These are phyloP conservation scores for Rhododendron henanense DNA, from an alignment of 148 eudicot species.

Conservation along the genomic window DNA sequence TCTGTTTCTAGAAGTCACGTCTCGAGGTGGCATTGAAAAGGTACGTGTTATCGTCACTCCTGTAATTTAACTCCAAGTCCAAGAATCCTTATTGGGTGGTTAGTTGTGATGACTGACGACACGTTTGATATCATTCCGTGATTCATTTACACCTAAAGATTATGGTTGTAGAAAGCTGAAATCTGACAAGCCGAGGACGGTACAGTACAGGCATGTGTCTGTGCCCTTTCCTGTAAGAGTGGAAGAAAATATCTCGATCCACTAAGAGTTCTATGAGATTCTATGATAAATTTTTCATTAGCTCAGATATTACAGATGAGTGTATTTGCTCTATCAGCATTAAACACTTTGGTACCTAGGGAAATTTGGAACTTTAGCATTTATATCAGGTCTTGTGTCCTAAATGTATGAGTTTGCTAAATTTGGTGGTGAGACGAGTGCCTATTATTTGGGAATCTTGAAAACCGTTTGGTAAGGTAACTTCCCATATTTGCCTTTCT, in stretches of 20 bases:
- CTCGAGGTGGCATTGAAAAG: slow-evolving; percentile 89
- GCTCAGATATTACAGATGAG: background rate
- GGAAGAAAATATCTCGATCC: background rate
- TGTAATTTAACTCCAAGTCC: slow-evolving; percentile 4
- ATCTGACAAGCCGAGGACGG: too few relatives aligned
- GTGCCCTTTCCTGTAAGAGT: background rate
- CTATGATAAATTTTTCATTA: background rate
- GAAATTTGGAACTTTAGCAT: background rate
- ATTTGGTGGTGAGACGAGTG: background rate
- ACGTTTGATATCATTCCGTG: background rate
- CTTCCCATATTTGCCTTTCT: background rate
- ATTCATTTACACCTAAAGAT: background rate
- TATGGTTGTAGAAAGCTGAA: background rate
- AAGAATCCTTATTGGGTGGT: background rate
- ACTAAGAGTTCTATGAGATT: background rate
- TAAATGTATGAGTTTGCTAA: background rate
- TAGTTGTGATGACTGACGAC: background rate
- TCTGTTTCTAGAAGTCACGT: slow-evolving; percentile 75
- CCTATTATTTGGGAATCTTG: background rate
- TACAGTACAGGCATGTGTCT: too few relatives aligned
- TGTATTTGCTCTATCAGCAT: background rate
- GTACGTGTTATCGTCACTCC: slow-evolving; percentile 24
- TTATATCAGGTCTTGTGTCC: background rate
- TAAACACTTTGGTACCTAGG: too few relatives aligned
- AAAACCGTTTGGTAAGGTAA: background rate